These are phyloP conservation scores for Gastrodia elata DNA, from an alignment of 106 monocot species.

Conservation along the genomic window DNA sequence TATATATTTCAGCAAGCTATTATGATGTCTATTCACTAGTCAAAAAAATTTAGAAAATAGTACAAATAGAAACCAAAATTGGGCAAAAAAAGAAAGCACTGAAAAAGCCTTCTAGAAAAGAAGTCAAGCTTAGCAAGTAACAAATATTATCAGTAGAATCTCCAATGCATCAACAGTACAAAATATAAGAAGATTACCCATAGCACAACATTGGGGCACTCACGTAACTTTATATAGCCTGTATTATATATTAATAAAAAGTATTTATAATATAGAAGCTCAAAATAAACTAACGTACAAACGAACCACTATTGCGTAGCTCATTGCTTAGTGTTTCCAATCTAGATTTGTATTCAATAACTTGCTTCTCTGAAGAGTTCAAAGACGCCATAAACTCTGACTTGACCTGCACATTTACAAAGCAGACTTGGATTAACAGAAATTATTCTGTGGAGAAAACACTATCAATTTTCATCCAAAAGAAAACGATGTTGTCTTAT, in stretches of 20 bases:
- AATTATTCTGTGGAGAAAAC: neutral
- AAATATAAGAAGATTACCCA: neutral
- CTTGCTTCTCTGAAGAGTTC: constrained; percentile 41
- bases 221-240: neutral
- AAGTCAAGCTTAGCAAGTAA: neutral
- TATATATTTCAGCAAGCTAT: neutral
- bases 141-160: neutral
- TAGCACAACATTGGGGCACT: neutral
- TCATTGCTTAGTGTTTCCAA: constrained; percentile 27
- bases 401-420: constrained; percentile 41
- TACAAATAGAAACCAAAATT: neutral
- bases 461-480: neutral
- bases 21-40: neutral
- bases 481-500: neutral
- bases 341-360: constrained; percentile 31
- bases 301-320: constrained; percentile 37
- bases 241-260: neutral
- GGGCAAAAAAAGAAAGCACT: neutral
- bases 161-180: neutral
- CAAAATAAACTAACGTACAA: neutral
- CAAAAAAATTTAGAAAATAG: neutral
- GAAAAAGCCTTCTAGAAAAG: neutral
- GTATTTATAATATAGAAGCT: neutral
- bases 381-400: constrained; percentile 62
- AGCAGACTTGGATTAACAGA: neutral